A percentile compares a stretch with the other conserved stretches of the same genome.
phyloP scores from a whole-genome alignment of 139 green algal genomes.

The Micromonas commoda region DNA sequence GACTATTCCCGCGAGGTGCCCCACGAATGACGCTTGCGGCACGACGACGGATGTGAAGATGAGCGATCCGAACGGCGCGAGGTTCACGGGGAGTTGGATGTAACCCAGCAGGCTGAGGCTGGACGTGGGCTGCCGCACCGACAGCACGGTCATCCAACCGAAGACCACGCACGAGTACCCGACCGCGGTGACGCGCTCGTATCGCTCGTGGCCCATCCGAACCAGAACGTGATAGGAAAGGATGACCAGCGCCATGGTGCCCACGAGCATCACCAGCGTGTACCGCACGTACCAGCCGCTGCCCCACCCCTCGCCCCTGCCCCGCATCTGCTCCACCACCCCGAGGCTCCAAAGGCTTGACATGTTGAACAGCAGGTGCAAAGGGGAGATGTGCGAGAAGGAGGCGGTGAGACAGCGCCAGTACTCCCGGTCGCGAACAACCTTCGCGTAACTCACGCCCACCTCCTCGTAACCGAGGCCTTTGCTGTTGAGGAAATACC shows the following conservation, averaged over 20 bases:
- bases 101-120: slow-evolving; percentile 48
- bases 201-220: slow-evolving; percentile 32
- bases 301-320: slow-evolving; percentile 13
- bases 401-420: slow-evolving; percentile 48
- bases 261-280: slow-evolving; percentile 45
- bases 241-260: background rate
- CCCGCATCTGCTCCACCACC: slow-evolving; percentile 28
- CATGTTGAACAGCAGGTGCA: slow-evolving; percentile 66
- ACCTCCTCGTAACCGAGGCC: slow-evolving; percentile 46
- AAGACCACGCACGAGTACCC: slow-evolving; percentile 66
- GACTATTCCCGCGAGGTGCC: slow-evolving; percentile 58
- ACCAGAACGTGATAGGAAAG: background rate
- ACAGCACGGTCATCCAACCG: slow-evolving; percentile 58
- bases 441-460: slow-evolving; percentile 51
- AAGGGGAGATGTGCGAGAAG: slow-evolving; percentile 50
- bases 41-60: slow-evolving; percentile 49
- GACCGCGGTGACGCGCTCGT: slow-evolving; percentile 43
- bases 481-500: background rate
- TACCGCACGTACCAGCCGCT: slow-evolving; percentile 43
- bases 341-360: slow-evolving; percentile 54
- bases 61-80: slow-evolving; percentile 55
- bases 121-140: slow-evolving; percentile 25
- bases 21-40: slow-evolving; percentile 49
- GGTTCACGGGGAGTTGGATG: slow-evolving; percentile 40
- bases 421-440: slow-evolving; percentile 45